Evolutionary conservation across 305 asterid species (phyloP).

Genomic region (Fraxinus velutina): DNA sequence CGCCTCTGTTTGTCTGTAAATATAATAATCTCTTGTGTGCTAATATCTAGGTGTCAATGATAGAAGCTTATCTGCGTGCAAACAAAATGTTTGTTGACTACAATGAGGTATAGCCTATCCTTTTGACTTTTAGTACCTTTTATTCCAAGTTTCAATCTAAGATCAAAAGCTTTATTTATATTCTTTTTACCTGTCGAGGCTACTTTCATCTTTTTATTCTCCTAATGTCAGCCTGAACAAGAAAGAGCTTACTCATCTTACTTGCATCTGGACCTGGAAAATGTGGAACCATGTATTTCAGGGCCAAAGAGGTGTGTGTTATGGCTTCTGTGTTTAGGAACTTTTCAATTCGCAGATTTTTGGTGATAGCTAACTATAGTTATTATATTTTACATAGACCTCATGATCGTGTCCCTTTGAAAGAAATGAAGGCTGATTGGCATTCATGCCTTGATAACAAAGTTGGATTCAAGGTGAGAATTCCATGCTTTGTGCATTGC

Average conservation of each 20-base stretch:
- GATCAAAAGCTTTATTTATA: not conserved
- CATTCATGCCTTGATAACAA: conserved; percentile 88
- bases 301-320: conserved; percentile 81
- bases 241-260: conserved; percentile 78
- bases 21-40: conserved; percentile 10
- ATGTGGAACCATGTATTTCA: conserved; percentile 79
- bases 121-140: conserved; percentile 1
- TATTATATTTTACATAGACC: conserved; percentile 50
- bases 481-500: not conserved
- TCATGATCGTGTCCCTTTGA: conserved; percentile 86
- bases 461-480: conserved; percentile 90
- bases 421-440: conserved; percentile 96
- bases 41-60: conserved; percentile 63
- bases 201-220: not conserved
- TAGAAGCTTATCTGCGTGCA: conserved; percentile 90
- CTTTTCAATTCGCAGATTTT: not conserved
- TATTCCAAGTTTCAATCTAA: not conserved
- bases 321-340: not conserved
- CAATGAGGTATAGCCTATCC: conserved; percentile 44
- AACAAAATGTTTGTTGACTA: conserved; percentile 89
- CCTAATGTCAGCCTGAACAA: conserved; percentile 63
- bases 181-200: not conserved
- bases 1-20: not conserved
- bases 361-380: conserved; percentile 19
- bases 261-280: conserved; percentile 57